Evolutionary conservation across 306 rosid species (phyloP).

Genomic region (Quercus dentata): DNA sequence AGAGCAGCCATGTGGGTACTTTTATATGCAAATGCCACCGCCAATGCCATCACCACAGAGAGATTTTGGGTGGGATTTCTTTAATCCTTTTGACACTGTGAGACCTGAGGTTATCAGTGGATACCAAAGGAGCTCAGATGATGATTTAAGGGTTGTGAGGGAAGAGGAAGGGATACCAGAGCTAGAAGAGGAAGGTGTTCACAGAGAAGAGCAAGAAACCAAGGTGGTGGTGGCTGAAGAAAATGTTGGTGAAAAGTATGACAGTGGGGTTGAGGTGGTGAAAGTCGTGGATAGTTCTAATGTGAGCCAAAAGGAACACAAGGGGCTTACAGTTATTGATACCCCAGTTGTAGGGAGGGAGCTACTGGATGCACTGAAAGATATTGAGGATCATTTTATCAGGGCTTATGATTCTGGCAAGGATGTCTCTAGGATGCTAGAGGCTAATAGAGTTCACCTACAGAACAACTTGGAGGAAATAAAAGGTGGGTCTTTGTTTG

Average conservation of each 20-base stretch:
- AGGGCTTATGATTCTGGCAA: slow-evolving; percentile 82
- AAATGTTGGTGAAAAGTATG: slow-evolving; percentile 32
- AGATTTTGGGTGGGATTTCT: slow-evolving; percentile 94
- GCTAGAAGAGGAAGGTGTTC: slow-evolving; percentile 70
- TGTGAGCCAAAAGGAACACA: slow-evolving; percentile 43
- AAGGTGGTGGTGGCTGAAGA: slow-evolving; percentile 45
- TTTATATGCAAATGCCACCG: slow-evolving; percentile 81
- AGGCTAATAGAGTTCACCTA: slow-evolving; percentile 75
- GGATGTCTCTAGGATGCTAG: slow-evolving; percentile 83
- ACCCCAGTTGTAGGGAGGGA: slow-evolving; percentile 84
- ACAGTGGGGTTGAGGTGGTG: slow-evolving; percentile 39
- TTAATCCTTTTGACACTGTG: slow-evolving; percentile 74
- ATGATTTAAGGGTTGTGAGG: slow-evolving; percentile 81
- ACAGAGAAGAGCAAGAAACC: slow-evolving; percentile 37
- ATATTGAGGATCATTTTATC: slow-evolving; percentile 66
- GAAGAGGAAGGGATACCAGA: slow-evolving; percentile 99
- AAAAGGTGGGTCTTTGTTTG: slow-evolving; percentile 53
- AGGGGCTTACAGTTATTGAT: slow-evolving; percentile 56
- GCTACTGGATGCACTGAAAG: slow-evolving; percentile 83
- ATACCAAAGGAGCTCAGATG: slow-evolving; percentile 59
- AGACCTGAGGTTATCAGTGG: slow-evolving; percentile 62
- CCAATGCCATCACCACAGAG: slow-evolving; percentile 75
- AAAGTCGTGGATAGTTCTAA: slow-evolving; percentile 38
- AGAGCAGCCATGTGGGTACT: slow-evolving; percentile 53
- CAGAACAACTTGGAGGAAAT: slow-evolving; percentile 85